Conservation (phyloP, 345 rosid genomes). For the Salix dunnii region DNA sequence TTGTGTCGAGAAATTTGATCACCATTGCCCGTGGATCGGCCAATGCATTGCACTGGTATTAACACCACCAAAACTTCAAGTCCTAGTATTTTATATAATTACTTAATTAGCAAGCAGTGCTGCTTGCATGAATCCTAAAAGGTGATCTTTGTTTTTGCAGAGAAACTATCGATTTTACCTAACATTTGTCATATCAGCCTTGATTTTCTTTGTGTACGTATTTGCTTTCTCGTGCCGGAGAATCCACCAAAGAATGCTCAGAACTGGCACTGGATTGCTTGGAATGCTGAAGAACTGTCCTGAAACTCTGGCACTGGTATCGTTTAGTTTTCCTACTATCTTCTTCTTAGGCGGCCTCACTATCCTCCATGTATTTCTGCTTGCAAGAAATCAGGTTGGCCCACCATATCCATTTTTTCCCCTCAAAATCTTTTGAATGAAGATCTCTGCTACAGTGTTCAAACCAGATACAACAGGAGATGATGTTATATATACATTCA, state of each 20-base stretch:
- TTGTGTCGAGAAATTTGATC: conserved; percentile 44
- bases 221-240: conserved; percentile 31
- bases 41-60: conserved; percentile 44
- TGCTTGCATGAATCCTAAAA: not conserved
- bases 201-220: conserved; percentile 28
- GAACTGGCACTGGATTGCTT: conserved; percentile 17
- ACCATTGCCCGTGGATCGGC: conserved; percentile 43
- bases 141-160: conserved; percentile 19
- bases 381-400: conserved; percentile 37
- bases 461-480: too few species aligned
- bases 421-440: too few species aligned
- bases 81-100: too few species aligned
- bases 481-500: too few species aligned
- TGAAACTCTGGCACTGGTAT: conserved; percentile 25
- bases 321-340: conserved; percentile 31
- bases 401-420: too few species aligned
- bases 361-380: conserved; percentile 28
- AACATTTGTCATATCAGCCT: conserved; percentile 25
- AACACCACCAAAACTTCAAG: not conserved
- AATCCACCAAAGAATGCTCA: conserved; percentile 19
- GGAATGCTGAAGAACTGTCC: conserved; percentile 30
- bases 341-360: conserved; percentile 34
- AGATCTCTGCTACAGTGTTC: not conserved
- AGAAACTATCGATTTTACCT: conserved; percentile 35
- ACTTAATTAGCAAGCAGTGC: not conserved